Conservation (phyloP, 306 rosid species). For the Gastrolobium bilobum region DNA sequence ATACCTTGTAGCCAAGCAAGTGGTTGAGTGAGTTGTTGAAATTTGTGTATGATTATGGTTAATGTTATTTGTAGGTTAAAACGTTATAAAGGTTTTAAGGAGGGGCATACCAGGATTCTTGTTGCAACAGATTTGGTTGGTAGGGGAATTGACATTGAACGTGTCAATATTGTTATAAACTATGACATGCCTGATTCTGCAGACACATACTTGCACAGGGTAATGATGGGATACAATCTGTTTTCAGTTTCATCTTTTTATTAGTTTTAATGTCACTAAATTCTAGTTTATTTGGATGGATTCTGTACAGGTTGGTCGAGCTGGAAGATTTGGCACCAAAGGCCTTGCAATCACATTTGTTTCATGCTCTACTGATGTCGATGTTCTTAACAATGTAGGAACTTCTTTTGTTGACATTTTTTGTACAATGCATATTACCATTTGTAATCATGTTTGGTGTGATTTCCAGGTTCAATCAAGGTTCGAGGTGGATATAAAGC, state of each 20-base stretch:
- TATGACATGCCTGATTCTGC: conserved; percentile 99
- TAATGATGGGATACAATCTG: conserved; percentile 44
- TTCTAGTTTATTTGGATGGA: background rate
- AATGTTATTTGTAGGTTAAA: conserved; percentile 39
- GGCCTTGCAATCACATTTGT: conserved; percentile 99
- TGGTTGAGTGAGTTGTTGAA: background rate
- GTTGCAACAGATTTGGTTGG: conserved; percentile 99
- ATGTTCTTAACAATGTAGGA: conserved; percentile 91
- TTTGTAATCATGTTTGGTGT: conserved; percentile 30
- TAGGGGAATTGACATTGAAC: conserved; percentile 96
- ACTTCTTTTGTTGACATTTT: background rate
- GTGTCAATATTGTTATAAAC: conserved; percentile 95
- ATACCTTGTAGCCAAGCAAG: background rate
- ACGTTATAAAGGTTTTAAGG: conserved; percentile 97
- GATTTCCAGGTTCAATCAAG: conserved; percentile 89
- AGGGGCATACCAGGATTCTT: conserved; percentile 94
- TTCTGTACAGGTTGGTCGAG: conserved; percentile 85
- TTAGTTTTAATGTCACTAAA: background rate
- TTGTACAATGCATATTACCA: background rate
- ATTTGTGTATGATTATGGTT: background rate
- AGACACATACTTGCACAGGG: conserved; percentile 98
- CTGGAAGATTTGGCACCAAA: conserved; percentile 98
- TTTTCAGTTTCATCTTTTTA: background rate
- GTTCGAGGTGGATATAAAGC: conserved; percentile 98
- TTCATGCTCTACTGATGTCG: conserved; percentile 88